Evolutionary conservation across 2,329 filamentous ascomycete species (phyloP), one percentile per base, ranked within the genome.

Genomic region (Parastagonospora avenae): DNA sequence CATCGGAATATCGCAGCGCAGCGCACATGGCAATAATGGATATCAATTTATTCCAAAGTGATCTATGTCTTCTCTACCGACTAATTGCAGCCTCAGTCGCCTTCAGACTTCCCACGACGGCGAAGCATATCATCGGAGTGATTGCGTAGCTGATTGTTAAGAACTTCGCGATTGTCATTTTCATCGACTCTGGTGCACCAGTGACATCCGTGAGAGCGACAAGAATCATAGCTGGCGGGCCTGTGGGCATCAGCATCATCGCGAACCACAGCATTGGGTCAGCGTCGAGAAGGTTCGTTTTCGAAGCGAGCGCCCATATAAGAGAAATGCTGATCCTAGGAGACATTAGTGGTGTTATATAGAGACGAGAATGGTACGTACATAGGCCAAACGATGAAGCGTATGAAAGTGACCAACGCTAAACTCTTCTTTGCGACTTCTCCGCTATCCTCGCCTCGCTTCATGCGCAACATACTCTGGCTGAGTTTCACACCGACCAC

Each of bases 221-320:
- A 40, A 81, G 71, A 28, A 81, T 80, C 77, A 84, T 75, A 0
- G 82, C 80, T 1, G 81, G 80, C 15, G 81, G 82, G 0, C 82
- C 82, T 1, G 77, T 76, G 0, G 82, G 81, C 79, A 84, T 84
- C 27, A 85, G 62, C 82, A 85, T 85, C 79, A 85, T 79, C 2
- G 73, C 77, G 61, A 89, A 89, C 85, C 85, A 88, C 29, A 89
- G 70, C 57, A 89, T 82, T 0, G 85, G 85, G 62, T 89, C 86
- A 2, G 75, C 60, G 3, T 77, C 75, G 2, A 89, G 63, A 2
- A 83, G 33, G 0, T 60, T 56, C 0, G 85, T 87, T 46, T 76
- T 78, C 2, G 76, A 78, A 0, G 82, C 84, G 6, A 88, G 63
- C 0, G 69, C 59, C 58, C 82, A 88, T 7, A 89, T 78, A 2